Conservation (phyloP, 148 eudicot genomes). For the Cornus florida region DNA sequence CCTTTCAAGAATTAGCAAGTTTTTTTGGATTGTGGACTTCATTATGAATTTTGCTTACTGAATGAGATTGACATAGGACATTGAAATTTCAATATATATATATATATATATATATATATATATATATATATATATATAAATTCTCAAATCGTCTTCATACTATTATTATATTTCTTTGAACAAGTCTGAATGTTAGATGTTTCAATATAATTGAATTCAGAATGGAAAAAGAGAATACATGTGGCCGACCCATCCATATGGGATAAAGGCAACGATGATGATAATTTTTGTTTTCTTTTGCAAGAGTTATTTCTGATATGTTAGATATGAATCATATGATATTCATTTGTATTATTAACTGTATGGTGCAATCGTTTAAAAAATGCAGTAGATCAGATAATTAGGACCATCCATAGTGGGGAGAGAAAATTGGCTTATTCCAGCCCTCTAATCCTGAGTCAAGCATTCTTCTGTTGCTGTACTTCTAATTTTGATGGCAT, state of each 20-base stretch:
- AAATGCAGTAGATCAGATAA: not conserved
- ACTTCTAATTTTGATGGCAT: not conserved
- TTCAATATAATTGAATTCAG: not conserved
- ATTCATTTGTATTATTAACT: no score
- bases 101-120: no score
- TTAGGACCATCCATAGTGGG: not conserved
- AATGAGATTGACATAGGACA: not conserved
- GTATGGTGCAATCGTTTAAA: not conserved
- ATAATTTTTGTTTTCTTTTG: no score
- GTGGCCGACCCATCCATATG: no score
- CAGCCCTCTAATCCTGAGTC: not conserved
- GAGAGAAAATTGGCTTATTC: not conserved
- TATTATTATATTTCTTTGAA: no score
- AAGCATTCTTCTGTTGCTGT: not conserved
- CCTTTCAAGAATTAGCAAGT: not conserved
- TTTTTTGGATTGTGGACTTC: not conserved
- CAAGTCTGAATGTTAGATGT: not conserved
- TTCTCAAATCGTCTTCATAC: no score
- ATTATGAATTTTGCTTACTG: not conserved
- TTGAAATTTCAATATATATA: not conserved
- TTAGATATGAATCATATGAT: not conserved
- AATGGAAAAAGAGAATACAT: not conserved
- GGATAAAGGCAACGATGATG: no score
- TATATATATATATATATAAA: no score
- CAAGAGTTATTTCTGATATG: not conserved